Evolutionary conservation across 2,329 filamentous ascomycete genomes (phyloP), one percentile per base, ranked within the genome.

Genomic region (Colletotrichum higginsianum): DNA sequence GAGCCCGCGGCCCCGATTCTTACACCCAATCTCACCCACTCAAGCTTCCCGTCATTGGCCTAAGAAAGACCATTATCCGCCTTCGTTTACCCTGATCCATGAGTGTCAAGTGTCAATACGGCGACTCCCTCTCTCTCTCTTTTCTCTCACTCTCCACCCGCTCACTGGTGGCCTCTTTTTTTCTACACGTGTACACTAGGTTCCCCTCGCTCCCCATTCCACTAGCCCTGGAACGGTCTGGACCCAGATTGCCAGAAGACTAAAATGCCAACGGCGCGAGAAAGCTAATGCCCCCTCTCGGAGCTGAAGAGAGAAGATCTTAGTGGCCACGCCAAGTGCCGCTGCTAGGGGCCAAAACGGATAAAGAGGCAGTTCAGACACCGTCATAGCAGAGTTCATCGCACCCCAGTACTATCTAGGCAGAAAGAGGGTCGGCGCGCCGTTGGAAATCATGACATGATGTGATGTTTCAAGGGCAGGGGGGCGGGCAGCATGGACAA

Each of bases 151-250:
- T 44, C 26, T 44, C 49, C 60, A 30, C 46, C 49, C 35, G 26
- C 42, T 23, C 42, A 21, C 42, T 23, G 8, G 47, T 63, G 62
- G 52, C 52, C 65, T 57, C 50, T 47, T 21, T 35, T 35, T 35
- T 9, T 9, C 30, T 35, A 35, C 30, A 35, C 30, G 30, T 35
- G 30, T 35, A 9, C 8, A 9, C 68, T 30, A 62, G 64, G 68
- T 71, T 71, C 44, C 57, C 46, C 64, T 58, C 49, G 58, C 44
- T 42, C 52, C 38, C 50, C 40, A 44, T 71, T 58, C 52, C 57
- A 71, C 68, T 68, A 71, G 30, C 58, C 65, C 58, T 38, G 30
- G 67, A 67, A 61, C 35, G 44, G 67, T 42, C 55, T 61, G 47
- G 30, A 50, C 63, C 58, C 46, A 63, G 38, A 16, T 21, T 18